phyloP scores from a whole-genome alignment of 1,139 yeast species.

The Debaryomycetaceae sp. region DNA sequence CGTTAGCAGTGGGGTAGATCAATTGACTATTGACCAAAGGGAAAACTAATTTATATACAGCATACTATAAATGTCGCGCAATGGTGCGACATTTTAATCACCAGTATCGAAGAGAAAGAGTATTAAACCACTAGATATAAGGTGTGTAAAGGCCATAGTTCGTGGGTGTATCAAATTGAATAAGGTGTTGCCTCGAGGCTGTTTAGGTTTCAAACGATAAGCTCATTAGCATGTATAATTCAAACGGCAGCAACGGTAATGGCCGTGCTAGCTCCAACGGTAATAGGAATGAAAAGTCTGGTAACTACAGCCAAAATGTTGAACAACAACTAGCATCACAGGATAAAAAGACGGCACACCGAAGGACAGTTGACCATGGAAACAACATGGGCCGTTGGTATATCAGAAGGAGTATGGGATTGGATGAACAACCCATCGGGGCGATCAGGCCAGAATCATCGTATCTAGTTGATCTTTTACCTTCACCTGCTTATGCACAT shows the following conservation, averaged over 20 bases:
- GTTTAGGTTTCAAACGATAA: not conserved
- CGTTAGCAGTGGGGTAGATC: too few relatives aligned
- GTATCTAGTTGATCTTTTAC: constrained; percentile 67
- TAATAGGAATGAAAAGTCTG: constrained; percentile 11
- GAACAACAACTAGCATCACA: constrained; percentile 47
- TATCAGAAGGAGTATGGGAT: constrained; percentile 56
- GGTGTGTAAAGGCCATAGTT: too few relatives aligned
- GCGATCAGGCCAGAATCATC: constrained; percentile 74
- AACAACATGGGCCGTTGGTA: constrained; percentile 76
- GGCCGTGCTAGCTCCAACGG: constrained; percentile 4
- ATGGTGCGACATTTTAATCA: not conserved
- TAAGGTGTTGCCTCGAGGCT: too few relatives aligned
- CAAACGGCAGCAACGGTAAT: constrained; percentile 1
- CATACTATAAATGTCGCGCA: not conserved
- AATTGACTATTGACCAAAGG: too few relatives aligned
- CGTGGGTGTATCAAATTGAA: too few relatives aligned
- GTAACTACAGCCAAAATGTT: constrained; percentile 31
- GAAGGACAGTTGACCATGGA: constrained; percentile 89
- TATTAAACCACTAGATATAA: too few relatives aligned
- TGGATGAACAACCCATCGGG: constrained; percentile 48
- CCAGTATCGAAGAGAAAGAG: not conserved
- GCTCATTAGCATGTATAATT: constrained; percentile 1
- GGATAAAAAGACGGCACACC: constrained; percentile 54
- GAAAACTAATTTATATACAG: not conserved
- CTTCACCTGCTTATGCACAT: constrained; percentile 59